Conservation (phyloP, 78 protist genomes). For the Dictyostelium discoideum region dicty_2.7 NC_007088.5:5527001-5527500, state of each 20-base stretch:
- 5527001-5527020: background rate
- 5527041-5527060: too few species aligned
- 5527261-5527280: constrained; percentile 14
- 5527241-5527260: constrained; percentile 14
- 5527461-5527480: too few species aligned
- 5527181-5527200: background rate
- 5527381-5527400: background rate
- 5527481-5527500: background rate
- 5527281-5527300: constrained; percentile 10
- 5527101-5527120: background rate
- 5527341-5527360: constrained; percentile 22
- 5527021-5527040: background rate
- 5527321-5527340: background rate
- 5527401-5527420: background rate
- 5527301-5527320: constrained; percentile 14
- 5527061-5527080: too few species aligned
- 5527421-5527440: background rate
- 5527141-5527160: background rate
- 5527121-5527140: background rate
- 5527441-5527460: background rate
- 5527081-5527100: too few species aligned
- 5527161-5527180: background rate
- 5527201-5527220: background rate
- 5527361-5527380: constrained; percentile 2
- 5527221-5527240: background rate